Base-by-base conservation (phyloP, 2,329 filamentous ascomycete genomes). In the Rhexocercosporidium sp. region DNA sequence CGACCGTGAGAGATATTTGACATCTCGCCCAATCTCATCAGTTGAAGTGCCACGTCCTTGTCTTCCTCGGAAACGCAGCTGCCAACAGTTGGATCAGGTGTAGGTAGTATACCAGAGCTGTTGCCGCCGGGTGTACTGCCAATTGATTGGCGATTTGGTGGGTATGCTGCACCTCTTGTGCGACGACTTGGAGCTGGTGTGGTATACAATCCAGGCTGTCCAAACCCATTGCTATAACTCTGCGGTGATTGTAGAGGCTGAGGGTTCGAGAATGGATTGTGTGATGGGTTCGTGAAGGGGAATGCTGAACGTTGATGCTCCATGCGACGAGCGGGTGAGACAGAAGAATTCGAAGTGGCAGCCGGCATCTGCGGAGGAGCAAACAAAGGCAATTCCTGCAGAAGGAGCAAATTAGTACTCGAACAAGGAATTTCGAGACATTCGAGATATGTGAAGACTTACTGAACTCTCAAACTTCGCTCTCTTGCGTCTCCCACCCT, bases 401-500 rank as follows among this genome's bases (percentile, higher is more conserved):
- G 9, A 66, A 69, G 62, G 67, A 66, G 5, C 14, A 57, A 14
- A 53, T 61, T 39, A 62, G 51, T 22, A 20, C 31, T 41, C 16
- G 37, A 41, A n/a, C 37, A 53, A 3, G 56, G 31, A 59, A 9
- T 51, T 25, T 34, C n/a, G 22, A 29, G 8, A 37, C 37, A n/a
- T 22, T 2, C 22, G n/a, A 47, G 12, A 22, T 46, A 20, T 12
- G 6, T 47, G 29, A 37, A 22, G 25, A 85, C 95, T 90, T 91
- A 98, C 95, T 81, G 95, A 97, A 83, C 95, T 98, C 80, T 98
- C 95, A 82, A 91, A 91, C 81, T 97, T 97, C 75, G 95, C 93
- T 77, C 94, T 89, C 84, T 98, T 97, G 78, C 96, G 90, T 80
- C 96, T 91, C 73, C 95, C 94, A 77, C 96, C 96, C 81, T 98